Base-by-base conservation (phyloP, 192 early-diverging fungal genomes). In the Backusella macrospora region DNA sequence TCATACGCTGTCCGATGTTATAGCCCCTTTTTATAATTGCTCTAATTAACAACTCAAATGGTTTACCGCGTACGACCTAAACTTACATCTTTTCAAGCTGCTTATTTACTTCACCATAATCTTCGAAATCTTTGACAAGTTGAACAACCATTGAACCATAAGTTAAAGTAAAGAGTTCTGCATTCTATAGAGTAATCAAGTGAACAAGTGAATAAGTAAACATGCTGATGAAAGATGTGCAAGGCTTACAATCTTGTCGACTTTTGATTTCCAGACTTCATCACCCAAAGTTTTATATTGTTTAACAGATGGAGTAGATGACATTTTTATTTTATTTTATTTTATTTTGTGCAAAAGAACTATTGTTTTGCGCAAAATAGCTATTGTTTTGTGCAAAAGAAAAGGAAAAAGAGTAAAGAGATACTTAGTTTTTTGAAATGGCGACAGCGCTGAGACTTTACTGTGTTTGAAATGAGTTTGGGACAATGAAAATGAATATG, bases 71-170 rank as follows among this genome's bases (percentile, higher is more conserved):
- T 26, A 7, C 26, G 10, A 34, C 6, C 48, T 18, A 76, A 34
- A 62, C 62, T 52, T 88, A 96, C 95, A 99, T 98, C 82, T 98
- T 96, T 43, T 99, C 97, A 48, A 99, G 90, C 77, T 99, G 95
- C 75, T 92, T 91, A 82, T 99, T 99, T 40, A 99, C 96, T 59
- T 95, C 91, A 38, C 74, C 74, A 71, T 95, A 97, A 82, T 98
- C 93, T 75, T 98, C 94, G 73, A 90, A 93, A 80, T 99, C 98
- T 74, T 95, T 94, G 39, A 97, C 87, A 7, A 99, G 86, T 75
- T 98, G 97, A 18, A 92, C 91, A 2, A 99, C 98, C 10, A 99
- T 86, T 5, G 98, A 96, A 16, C 98, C 98, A 81, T 99, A 99
- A 73, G 98, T 99, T 47, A 99, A 84, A 12, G 95, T 94, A 78